Evolutionary conservation across 2,329 filamentous ascomycete species (phyloP).

Genomic region (Alternaria arbusti): DNA sequence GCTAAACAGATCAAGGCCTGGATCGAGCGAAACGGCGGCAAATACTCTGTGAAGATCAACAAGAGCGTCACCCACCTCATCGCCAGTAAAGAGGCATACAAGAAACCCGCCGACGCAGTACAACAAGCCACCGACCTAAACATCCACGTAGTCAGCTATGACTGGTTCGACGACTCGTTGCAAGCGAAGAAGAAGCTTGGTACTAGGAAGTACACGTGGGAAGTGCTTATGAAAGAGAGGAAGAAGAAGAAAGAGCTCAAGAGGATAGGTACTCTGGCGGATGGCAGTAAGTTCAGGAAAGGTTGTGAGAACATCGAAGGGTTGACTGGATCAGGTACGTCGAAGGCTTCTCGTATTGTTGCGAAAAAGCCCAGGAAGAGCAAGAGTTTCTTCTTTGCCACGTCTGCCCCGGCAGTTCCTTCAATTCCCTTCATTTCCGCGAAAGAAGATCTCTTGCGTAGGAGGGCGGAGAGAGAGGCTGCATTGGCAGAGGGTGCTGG

Average conservation of each 20-base stretch:
- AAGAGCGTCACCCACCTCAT: constrained; percentile 74
- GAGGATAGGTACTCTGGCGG: constrained; percentile 28
- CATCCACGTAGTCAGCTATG: constrained; percentile 48
- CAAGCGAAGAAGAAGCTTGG: constrained; percentile 35
- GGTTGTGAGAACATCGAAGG: constrained; percentile 38
- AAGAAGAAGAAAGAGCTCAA: constrained; percentile 42
- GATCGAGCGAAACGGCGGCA: constrained; percentile 68
- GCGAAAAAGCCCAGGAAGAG: constrained; percentile 20
- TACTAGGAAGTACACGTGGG: constrained; percentile 47
- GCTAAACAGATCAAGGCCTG: constrained; percentile 67
- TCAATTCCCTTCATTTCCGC: constrained; percentile 22
- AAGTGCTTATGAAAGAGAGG: constrained; percentile 30
- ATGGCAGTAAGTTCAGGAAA: constrained; percentile 43
- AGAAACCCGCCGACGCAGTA: constrained; percentile 50
- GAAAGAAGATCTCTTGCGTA: constrained; percentile 27
- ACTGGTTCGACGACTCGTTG: constrained; percentile 60
- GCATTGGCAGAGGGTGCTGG: constrained; percentile 8
- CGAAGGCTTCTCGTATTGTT: constrained; percentile 10
- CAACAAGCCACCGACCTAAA: constrained; percentile 24
- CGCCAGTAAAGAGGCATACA: constrained; percentile 67
- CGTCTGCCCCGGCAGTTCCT: not conserved
- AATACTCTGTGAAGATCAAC: constrained; percentile 60
- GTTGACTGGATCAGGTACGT: constrained; percentile 49
- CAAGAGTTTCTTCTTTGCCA: constrained; percentile 33
- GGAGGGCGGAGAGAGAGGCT: constrained; percentile 28